Evolutionary conservation across 768 basidiomycete genomes (phyloP).

Genomic region (Pisolithus microcarpus): DNA sequence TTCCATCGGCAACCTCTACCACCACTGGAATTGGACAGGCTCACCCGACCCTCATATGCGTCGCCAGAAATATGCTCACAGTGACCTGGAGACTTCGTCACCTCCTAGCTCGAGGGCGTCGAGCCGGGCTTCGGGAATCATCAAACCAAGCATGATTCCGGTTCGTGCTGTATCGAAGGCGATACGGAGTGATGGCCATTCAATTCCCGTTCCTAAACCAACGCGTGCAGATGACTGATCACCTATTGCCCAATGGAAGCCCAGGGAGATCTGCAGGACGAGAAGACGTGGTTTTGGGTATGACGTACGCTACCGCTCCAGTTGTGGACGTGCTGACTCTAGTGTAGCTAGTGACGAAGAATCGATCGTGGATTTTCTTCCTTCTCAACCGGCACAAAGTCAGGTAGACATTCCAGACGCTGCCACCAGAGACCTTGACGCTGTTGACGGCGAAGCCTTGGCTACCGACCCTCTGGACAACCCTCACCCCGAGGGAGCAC

Average conservation of each 20-base stretch:
- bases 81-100: conserved; percentile 16
- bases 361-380: conserved; percentile 13
- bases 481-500: conserved; percentile 9
- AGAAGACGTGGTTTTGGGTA: conserved; percentile 17
- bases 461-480: conserved; percentile 6
- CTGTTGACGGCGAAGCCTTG: conserved; percentile 20
- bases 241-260: conserved; percentile 16
- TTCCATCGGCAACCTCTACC: conserved; percentile 34
- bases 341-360: conserved; percentile 35
- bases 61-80: not conserved
- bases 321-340: not conserved
- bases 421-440: conserved; percentile 12
- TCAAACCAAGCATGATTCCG: conserved; percentile 37
- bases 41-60: conserved; percentile 6
- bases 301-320: not conserved
- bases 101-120: conserved; percentile 22
- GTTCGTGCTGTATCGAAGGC: conserved; percentile 34
- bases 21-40: conserved; percentile 33
- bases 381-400: conserved; percentile 22
- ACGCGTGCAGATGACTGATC: conserved; percentile 2
- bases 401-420: conserved; percentile 12
- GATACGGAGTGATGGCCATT: conserved; percentile 10
- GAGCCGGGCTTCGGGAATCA: conserved; percentile 18
- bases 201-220: conserved; percentile 6
- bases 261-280: conserved; percentile 15